Percentiles rank a stretch among this genome's conserved stretches.
Evolutionary conservation across 1,139 yeast species (phyloP).

Genomic region (Geotrichum reessii): DNA sequence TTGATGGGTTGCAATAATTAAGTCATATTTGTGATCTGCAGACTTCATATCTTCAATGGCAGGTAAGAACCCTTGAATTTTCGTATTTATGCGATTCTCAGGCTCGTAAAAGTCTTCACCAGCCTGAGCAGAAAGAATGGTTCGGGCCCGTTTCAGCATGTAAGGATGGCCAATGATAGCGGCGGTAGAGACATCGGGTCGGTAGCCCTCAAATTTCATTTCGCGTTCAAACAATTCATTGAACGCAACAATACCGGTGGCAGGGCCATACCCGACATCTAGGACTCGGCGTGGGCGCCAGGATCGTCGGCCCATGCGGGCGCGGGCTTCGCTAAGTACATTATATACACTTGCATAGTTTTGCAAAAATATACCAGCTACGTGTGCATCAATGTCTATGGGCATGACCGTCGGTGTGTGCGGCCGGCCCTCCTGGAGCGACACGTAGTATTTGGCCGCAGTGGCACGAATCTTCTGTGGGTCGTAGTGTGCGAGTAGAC

Average conservation of each 20-base stretch:
- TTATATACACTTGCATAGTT: conserved; percentile 70
- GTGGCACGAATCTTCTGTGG: conserved; percentile 29
- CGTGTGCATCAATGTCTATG: conserved; percentile 72
- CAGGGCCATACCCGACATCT: conserved; percentile 89
- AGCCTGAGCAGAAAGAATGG: conserved; percentile 61
- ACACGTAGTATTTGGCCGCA: conserved; percentile 27
- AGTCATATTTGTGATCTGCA: conserved; percentile 49
- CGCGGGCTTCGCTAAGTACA: conserved; percentile 60
- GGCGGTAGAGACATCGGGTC: conserved; percentile 62
- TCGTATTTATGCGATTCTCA: conserved; percentile 19
- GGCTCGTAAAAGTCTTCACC: conserved; percentile 16
- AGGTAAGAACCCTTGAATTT: conserved; percentile 17
- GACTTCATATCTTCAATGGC: not conserved
- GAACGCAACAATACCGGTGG: conserved; percentile 83
- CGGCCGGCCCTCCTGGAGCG: conserved; percentile 26
- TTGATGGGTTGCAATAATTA: conserved; percentile 82
- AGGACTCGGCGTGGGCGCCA: conserved; percentile 64
- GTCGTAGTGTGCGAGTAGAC: conserved; percentile 19
- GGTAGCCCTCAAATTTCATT: conserved; percentile 35
- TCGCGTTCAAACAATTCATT: conserved; percentile 70
- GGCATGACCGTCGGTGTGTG: conserved; percentile 37
- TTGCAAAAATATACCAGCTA: conserved; percentile 79
- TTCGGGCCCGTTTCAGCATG: conserved; percentile 77
- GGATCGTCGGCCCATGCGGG: conserved; percentile 42
- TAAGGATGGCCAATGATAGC: conserved; percentile 65